A percentile compares a stretch with the other conserved stretches of the same genome.
phyloP scores from a whole-genome alignment of 1,139 yeast species.

The Diutina catenulata region DNA sequence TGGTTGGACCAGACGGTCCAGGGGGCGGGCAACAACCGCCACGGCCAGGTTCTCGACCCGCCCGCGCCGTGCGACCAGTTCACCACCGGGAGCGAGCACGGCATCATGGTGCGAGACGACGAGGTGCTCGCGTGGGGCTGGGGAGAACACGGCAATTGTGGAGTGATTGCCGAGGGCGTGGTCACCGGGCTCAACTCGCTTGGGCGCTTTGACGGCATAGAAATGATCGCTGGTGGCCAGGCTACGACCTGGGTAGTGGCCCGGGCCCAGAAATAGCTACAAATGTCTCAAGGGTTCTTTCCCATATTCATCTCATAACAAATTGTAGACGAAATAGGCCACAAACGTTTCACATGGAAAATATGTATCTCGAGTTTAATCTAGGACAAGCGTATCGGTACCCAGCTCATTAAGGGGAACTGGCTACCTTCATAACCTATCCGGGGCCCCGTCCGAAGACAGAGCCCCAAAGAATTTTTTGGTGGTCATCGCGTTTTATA shows the following conservation, averaged over 20 bases:
- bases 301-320: conserved; percentile 4
- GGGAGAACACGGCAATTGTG: conserved; percentile 99
- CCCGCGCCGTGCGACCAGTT: conserved; percentile 11
- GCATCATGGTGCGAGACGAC: conserved; percentile 27
- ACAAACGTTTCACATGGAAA: conserved; percentile 5
- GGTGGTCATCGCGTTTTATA: too few relatives aligned
- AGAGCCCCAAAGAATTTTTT: too few relatives aligned
- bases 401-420: background rate
- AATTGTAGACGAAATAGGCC: conserved; percentile 1
- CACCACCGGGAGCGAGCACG: conserved; percentile 82
- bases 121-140: conserved; percentile 80
- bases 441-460: too few relatives aligned
- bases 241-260: conserved; percentile 36
- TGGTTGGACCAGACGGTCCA: conserved; percentile 11
- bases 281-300: conserved; percentile 5
- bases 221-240: conserved; percentile 28
- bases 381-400: conserved; percentile 4
- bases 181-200: conserved; percentile 31
- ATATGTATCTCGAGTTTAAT: conserved; percentile 5
- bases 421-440: conserved; percentile 1
- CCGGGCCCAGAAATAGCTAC: too few relatives aligned
- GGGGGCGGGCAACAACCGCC: conserved; percentile 67
- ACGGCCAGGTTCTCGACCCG: conserved; percentile 47
- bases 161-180: conserved; percentile 19
- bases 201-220: conserved; percentile 21